Evolutionary conservation across 208 protist genomes (phyloP), one percentile per base, ranked within the genome.

Genomic region (Histomonas meleagridis): DNA sequence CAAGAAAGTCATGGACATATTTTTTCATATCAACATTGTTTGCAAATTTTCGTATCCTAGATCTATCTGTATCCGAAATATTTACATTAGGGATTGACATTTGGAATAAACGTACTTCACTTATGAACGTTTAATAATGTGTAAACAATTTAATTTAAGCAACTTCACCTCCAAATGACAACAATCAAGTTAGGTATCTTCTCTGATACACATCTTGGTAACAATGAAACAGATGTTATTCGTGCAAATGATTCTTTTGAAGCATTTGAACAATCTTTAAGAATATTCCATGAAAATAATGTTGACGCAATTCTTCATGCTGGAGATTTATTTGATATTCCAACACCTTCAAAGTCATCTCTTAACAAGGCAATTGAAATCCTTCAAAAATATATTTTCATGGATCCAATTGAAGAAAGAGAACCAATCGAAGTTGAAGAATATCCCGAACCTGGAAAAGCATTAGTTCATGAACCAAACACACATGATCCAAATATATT

Each of bases 1-100:
- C 46, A 40, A 86, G 28, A 86, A 86, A 86, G 12, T 86, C 76
- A 28, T 46, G 76, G 0, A 86, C 76, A 55, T 86, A 86, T 49
- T 57, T 12, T 49, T 55, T 86, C 76, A 86, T 86, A 57, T 86
- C 76, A 10, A n/a, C 38, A 86, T 86, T 86, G 5, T 9, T 26
- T 28, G 46, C 55, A 55, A 86, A 86, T 12, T 40, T 51, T 38
- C 55, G 51, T 18, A 86, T 55, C 55, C 46, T 51, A 14, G 23
- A 40, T 4, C 46, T 32, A 55, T 86, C 46, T 55, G 43, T 18
- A 51, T 86, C 40, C n/a, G 40, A 32, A 55, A 86, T 86, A n/a
- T 86, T 46, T 16, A 51, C 76, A 57, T 51, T 49, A 18, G 40
- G 43, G 3, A n/a, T 86, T 18, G 46, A 86, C 76, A 57, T 55